phyloP scores from a whole-genome alignment of 129 eudicot genomes.

The Centella asiatica region DNA sequence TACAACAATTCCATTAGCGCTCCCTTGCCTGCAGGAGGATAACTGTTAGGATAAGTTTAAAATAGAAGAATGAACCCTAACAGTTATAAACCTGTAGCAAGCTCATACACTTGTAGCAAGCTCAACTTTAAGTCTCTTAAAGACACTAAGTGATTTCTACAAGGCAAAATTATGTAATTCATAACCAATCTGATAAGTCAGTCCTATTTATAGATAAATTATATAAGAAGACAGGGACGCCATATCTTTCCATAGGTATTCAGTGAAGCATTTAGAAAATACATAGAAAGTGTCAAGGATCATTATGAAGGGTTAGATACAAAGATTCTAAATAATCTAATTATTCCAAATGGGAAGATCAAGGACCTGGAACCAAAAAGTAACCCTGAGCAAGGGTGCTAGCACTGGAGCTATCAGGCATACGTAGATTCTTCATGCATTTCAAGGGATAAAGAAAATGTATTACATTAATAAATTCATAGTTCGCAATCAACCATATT shows the following conservation, averaged over 20 bases:
- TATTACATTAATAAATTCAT: too few relatives aligned
- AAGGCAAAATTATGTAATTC: too few relatives aligned
- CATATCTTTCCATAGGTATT: not conserved
- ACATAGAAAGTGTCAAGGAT: too few relatives aligned
- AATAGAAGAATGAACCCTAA: not conserved
- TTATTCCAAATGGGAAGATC: not conserved
- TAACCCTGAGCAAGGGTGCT: not conserved
- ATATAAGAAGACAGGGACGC: not conserved
- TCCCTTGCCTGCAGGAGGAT: conserved; percentile 45
- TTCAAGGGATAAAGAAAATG: too few relatives aligned
- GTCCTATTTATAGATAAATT: too few relatives aligned
- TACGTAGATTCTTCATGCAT: conserved; percentile 3
- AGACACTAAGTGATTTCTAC: too few relatives aligned
- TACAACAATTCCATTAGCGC: conserved; percentile 49
- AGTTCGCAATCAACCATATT: too few relatives aligned
- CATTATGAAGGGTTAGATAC: not conserved
- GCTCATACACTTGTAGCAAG: not conserved
- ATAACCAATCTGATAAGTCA: too few relatives aligned
- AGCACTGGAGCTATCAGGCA: conserved; percentile 5
- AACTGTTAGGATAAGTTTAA: not conserved
- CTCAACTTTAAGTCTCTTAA: too few relatives aligned
- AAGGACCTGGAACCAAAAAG: not conserved
- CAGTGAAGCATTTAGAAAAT: not conserved
- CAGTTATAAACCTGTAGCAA: not conserved
- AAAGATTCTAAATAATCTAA: not conserved